Evolutionary conservation across 495 filamentous ascomycete species (phyloP).

Genomic region (Lasiosphaeria hispida): DNA sequence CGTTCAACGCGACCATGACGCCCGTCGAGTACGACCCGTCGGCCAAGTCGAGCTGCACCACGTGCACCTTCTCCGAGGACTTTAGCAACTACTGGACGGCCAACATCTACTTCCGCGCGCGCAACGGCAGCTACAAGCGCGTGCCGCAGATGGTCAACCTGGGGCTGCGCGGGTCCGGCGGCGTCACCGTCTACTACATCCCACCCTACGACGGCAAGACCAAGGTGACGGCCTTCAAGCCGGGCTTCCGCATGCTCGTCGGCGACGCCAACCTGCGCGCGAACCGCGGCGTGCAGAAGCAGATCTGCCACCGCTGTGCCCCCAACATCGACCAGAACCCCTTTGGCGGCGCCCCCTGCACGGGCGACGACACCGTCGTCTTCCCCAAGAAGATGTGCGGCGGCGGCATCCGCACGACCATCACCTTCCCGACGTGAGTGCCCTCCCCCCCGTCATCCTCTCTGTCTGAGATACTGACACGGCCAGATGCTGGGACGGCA

Average conservation of each 20-base stretch:
- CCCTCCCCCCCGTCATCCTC: not conserved
- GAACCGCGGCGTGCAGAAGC: slow-evolving; percentile 33
- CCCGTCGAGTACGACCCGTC: slow-evolving; percentile 36
- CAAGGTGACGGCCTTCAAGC: slow-evolving; percentile 48
- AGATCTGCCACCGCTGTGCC: slow-evolving; percentile 50
- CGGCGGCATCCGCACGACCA: slow-evolving; percentile 49
- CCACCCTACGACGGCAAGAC: slow-evolving; percentile 43
- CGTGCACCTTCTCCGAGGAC: slow-evolving; percentile 40
- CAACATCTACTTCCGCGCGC: slow-evolving; percentile 42
- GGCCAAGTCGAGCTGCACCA: slow-evolving; percentile 37
- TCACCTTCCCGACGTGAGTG: slow-evolving; percentile 48
- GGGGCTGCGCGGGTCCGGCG: slow-evolving; percentile 40
- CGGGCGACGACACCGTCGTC: slow-evolving; percentile 44
- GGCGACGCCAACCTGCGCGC: slow-evolving; percentile 36
- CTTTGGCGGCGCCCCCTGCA: slow-evolving; percentile 53
- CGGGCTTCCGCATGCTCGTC: slow-evolving; percentile 47
- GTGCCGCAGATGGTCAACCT: slow-evolving; percentile 48
- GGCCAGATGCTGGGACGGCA: slow-evolving; percentile 50
- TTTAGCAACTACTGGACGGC: slow-evolving; percentile 50
- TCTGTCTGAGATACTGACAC: not conserved
- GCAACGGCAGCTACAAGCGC: slow-evolving; percentile 47
- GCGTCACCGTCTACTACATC: slow-evolving; percentile 51
- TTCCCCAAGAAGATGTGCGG: slow-evolving; percentile 42
- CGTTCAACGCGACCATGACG: slow-evolving; percentile 41
- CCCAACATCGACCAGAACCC: slow-evolving; percentile 46